Base-by-base conservation (phyloP, 768 basidiomycete species). In the Russula brevipes region DNA sequence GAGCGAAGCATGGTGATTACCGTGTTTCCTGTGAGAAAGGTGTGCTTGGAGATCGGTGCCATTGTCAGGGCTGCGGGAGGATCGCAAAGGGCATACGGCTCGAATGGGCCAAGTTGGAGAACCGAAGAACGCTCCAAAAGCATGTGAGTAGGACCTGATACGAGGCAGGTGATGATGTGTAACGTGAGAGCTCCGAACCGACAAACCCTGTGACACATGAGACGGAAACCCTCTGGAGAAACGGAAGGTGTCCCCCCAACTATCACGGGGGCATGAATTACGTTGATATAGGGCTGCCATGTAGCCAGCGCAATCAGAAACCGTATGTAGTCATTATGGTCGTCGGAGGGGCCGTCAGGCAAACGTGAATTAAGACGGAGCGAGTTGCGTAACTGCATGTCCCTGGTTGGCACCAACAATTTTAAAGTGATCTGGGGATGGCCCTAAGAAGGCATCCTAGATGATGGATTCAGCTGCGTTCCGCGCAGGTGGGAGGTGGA, bases 381-480 rank as follows among this genome's bases (percentile, higher is more conserved):
- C 16, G 36, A 36, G 35, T 60, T 54, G 42, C 17, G 55, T 57
- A 62, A 57, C 42, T 16, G 33, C 53, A 19, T 12, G 8, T 11
- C 45, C 56, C 51, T 53, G 30, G 44, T 46, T 52, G 56, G 61
- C 35, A 60, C 44, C 52, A 31, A 24, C 42, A n/a, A 12, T 14
- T 52, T 19, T n/a, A 2, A 24, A 24, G 24, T 24, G 24, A 24
- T 24, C 24, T 24, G 24, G 24, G 24, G 24, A 24, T 24, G 24
- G 24, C 24, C 24, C 1, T 24, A 8, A 36, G n/a, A 24, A 17
- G 47, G 42, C 38, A 24, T 54, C 49, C 59, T 11, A 54, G 8
- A n/a, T 24, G 24, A 54, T 54, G 35, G 36, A 24, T 33, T 31
- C 44, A 36, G 41, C 17, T 16, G n/a, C 24, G 36, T 24, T 24